Base-by-base conservation (phyloP, 352 stramenopile genomes). In the Pythium sukuiense region DNA sequence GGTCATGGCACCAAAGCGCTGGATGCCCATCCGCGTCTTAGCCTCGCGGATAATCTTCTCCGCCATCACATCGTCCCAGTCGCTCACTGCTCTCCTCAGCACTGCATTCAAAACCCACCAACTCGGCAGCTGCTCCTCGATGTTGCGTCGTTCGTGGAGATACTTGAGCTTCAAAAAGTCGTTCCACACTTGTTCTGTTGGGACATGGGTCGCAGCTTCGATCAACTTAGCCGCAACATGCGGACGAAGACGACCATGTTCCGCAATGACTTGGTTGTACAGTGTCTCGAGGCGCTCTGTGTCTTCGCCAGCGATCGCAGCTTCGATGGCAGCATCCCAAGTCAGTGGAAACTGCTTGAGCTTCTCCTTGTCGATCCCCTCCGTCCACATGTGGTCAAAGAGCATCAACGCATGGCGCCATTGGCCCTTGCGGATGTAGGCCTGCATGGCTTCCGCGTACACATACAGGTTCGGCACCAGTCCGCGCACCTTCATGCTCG, bases 341-440 rank as follows among this genome's bases (percentile, higher is more conserved):
- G 87, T 24, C 62, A 85, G 84, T 37, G 81, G 73, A 33, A 70
- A 80, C 13, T 63, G 63, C n/a, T 70, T 66, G 30, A 85, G 67
- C 39, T 71, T 69, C 9, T 72, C 62, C 9, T 55, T 49, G 27
- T 73, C 63, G 57, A 92, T 85, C 16, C 63, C 76, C 52, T 84
- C 76, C 4, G 79, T 76, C 41, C 77, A 81, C 13, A 90, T 59
- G 54, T 92, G 84, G 53, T 90, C 82, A 61, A 92, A 90, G 26
- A 92, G 64, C 77, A 92, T 76, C 53, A 92, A 61, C 39, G 84
- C 76, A 71, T 90, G 77, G 12, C 80, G 75, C 84, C 81, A 90
- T 62, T 90, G 77, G 54, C 69, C 77, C 59, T 81, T 74, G 16
- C 71, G 68, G 26, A 88, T 84, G 66, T 92, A 92, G 24, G 84